Base-by-base conservation (phyloP, 768 basidiomycete genomes). In the Scleroderma citrinum region DNA sequence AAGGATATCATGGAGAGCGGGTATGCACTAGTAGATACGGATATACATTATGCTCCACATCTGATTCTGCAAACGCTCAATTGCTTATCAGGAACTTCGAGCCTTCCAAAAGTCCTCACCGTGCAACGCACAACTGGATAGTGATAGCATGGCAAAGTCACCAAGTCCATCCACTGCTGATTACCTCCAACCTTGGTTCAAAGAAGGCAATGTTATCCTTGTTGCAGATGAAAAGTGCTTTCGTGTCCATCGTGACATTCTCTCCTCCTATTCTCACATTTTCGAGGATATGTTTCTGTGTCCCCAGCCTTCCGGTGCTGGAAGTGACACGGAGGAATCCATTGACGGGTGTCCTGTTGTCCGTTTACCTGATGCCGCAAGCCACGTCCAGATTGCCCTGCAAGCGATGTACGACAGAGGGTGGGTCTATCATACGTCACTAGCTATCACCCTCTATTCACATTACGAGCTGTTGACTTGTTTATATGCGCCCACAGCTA, bases 151-250 rank as follows among this genome's bases (percentile, higher is more conserved):
- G n/a, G n/a, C n/a, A n/a, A n/a, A 40, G 6, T 32, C 39, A 36
- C n/a, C 45, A 24, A n/a, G n/a, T n/a, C n/a, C n/a, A n/a, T n/a
- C n/a, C n/a, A n/a, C n/a, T n/a, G n/a, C n/a, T n/a, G n/a, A n/a
- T n/a, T n/a, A 48, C 20, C 56, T 55, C 7, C 40, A 57, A 3
- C 54, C 56, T 6, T 67, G 66, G 64, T 37, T 59, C 11, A 56
- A 63, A 2, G 67, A 69, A n/a, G 68, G 68, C 0, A 66, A 58
- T 36, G 52, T 69, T 34, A 37, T 69, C 41, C 57, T 69, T 10
- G 47, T 53, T 11, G 59, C 52, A 11, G 52, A 61, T 21, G 49
- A 38, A 5, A 65, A 58, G 48, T 50, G 50, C 12, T 69, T 69
- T 38, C 61, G 63, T 10, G 66, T 70, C 13, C 66, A 69, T 39